Base-by-base conservation (phyloP, 768 basidiomycete species). In the Gymnopilus junonius region DNA sequence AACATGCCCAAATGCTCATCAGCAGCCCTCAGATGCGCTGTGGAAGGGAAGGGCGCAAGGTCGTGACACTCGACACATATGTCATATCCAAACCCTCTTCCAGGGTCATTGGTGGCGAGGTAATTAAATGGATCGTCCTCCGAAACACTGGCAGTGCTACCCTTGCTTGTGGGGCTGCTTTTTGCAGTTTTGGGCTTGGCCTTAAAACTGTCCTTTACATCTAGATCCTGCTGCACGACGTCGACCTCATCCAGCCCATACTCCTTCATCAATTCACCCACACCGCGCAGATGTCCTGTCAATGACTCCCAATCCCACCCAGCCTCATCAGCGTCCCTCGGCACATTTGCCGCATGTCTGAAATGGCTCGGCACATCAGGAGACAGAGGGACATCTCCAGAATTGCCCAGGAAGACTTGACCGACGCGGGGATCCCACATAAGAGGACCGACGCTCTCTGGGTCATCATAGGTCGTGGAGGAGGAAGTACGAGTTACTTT, bases 31-130 rank as follows among this genome's bases (percentile, higher is more conserved):
- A 94, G 74, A 69, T 92, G 89, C 35, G 84, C 80, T 0, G 81
- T 61, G n/a, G 82, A 81, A 0, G 94, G 91, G 74, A 92, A 90
- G 14, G 88, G 87, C 2, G 92, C 92, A 34, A 86, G 78, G 66
- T 95, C 93, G 70, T 92, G 90, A 71, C 92, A 93, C 76, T 97
- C 94, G 64, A 97, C 85, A 73, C 93, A 95, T 43, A 97, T 85
- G 70, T 94, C 90, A 70, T 88, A 95, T 15, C 91, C 92, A 62
- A 83, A 78, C 34, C 87, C 88, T n/a, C 77, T 69, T 29, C 65
- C 65, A 0, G 83, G 82, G 61, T 80, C 73, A 65, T 84, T 85
- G 39, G 79, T 82, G 20, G 68, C 64, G 4, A 59, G 46, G 54
- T 78, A 83, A 53, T 79, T 75, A 69, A 85, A 84, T 8, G 80